Percentiles rank a stretch among this genome's conserved stretches.
Evolutionary conservation across 2,329 filamentous ascomycete species (phyloP).

Genomic region (Podosphaera fusca): DNA sequence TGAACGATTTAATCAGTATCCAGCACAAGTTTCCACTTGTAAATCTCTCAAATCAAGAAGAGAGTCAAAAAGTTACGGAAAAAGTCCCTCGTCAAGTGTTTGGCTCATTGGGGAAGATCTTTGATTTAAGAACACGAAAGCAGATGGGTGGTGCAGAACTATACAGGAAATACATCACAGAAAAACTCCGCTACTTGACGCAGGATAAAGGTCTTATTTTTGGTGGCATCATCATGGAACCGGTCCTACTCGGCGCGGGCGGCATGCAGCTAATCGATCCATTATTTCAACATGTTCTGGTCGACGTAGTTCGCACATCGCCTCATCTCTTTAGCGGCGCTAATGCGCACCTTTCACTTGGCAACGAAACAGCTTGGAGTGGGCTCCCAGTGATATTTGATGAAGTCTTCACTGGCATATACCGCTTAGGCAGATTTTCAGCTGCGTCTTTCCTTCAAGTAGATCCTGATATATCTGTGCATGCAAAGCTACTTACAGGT

Average conservation of each 20-base stretch:
- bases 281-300: conserved; percentile 52
- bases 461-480: conserved; percentile 52
- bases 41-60: background rate
- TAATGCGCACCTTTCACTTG: background rate
- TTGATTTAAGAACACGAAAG: conserved; percentile 30
- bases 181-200: conserved; percentile 28
- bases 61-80: background rate
- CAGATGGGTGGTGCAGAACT: conserved; percentile 20
- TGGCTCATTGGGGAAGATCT: conserved; percentile 29
- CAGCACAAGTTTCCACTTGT: background rate
- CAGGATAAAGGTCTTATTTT: conserved; percentile 37
- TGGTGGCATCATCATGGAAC: conserved; percentile 60
- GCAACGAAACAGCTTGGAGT: conserved; percentile 28
- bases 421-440: conserved; percentile 52
- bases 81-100: conserved; percentile 3
- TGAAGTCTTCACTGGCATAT: conserved; percentile 71
- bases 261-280: conserved; percentile 71
- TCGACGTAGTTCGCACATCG: conserved; percentile 38
- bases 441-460: conserved; percentile 45
- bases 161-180: conserved; percentile 37
- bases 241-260: conserved; percentile 57
- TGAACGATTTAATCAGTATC: background rate
- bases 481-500: conserved; percentile 67
- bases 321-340: conserved; percentile 14
- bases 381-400: conserved; percentile 65